A percentile compares a stretch with the other conserved stretches of the same genome.
Evolutionary conservation across 148 eudicot species (phyloP).

Genomic region (Limonium bicolor): DNA sequence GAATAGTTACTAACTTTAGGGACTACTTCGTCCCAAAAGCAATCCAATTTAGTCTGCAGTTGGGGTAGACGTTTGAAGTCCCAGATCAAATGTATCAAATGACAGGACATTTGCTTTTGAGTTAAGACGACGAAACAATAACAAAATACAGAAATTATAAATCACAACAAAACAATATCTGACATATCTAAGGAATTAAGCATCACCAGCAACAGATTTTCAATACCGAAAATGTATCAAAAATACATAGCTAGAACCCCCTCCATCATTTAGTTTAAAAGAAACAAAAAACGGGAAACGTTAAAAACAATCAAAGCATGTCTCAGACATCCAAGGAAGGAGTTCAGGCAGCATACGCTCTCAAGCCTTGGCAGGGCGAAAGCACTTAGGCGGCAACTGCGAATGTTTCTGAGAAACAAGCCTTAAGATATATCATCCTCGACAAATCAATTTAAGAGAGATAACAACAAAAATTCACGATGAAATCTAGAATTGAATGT

Average conservation of each 20-base stretch:
- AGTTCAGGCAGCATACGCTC: constrained; percentile 5
- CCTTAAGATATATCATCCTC: constrained; percentile 31
- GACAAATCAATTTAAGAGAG: constrained; percentile 10
- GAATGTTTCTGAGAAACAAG: constrained; percentile 60
- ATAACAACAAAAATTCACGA: neutral
- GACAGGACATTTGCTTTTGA: too few relatives aligned
- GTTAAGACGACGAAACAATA: neutral
- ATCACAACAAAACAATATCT: neutral
- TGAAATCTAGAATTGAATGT: neutral
- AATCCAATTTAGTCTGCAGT: too few relatives aligned
- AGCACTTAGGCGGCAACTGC: constrained; percentile 57
- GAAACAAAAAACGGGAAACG: neutral
- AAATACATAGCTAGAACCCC: neutral
- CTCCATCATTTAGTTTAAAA: neutral
- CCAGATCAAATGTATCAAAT: too few relatives aligned
- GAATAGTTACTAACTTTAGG: too few relatives aligned
- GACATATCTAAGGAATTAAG: constrained; percentile 4
- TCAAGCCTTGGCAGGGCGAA: too few relatives aligned
- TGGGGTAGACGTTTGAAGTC: too few relatives aligned
- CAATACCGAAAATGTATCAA: constrained; percentile 5
- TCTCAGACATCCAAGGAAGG: constrained; percentile 12
- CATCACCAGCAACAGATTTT: too few relatives aligned
- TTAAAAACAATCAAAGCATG: too few relatives aligned
- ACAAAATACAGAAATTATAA: neutral
- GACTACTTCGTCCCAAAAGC: too few relatives aligned